Conservation (phyloP, 2,329 filamentous ascomycete genomes). For the Verticillium tricorpus region DNA sequence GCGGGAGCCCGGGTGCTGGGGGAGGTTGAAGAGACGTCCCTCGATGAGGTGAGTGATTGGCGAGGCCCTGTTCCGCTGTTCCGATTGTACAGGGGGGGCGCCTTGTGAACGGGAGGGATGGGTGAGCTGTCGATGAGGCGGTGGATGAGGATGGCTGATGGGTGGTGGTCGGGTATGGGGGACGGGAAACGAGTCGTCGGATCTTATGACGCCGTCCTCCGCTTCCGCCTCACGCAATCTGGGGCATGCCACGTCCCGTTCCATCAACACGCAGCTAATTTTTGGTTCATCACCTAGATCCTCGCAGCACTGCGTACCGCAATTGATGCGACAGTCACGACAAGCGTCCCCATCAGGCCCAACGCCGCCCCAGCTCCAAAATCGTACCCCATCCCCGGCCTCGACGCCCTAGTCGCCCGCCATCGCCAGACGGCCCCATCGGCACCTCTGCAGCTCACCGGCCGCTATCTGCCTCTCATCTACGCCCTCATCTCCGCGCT, state of each 20-base stretch:
- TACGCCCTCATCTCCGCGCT: slow-evolving; percentile 51
- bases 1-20: slow-evolving; percentile 45
- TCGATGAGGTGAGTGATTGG: slow-evolving; percentile 55
- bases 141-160: background rate
- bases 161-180: background rate
- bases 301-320: background rate
- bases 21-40: slow-evolving; percentile 51
- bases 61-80: too few species aligned
- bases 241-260: background rate
- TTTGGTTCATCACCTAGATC: background rate
- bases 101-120: background rate
- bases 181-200: background rate
- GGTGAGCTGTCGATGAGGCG: background rate
- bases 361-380: background rate
- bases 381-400: slow-evolving; percentile 17
- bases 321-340: background rate
- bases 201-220: slow-evolving; percentile 4
- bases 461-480: slow-evolving; percentile 49
- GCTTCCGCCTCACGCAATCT: background rate
- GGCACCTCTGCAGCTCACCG: slow-evolving; percentile 43
- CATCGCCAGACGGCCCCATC: slow-evolving; percentile 46
- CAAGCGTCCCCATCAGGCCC: background rate
- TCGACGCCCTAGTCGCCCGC: slow-evolving; percentile 40
- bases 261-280: background rate
- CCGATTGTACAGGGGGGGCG: too few species aligned